Evolutionary conservation across 148 eudicot genomes (phyloP).

Genomic region (Rheum nobile): DNA sequence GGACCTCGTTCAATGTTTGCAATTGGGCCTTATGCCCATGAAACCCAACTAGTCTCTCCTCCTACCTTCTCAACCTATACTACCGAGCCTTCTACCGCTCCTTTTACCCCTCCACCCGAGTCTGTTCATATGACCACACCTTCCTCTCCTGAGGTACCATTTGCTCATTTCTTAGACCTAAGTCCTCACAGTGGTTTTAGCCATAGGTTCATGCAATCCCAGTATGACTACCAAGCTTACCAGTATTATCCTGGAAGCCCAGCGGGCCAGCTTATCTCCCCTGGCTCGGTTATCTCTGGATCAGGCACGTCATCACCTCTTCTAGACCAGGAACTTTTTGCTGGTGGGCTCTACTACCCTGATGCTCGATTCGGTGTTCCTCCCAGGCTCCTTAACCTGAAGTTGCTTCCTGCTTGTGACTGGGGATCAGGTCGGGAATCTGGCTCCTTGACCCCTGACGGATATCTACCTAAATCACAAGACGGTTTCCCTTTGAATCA

Average conservation of each 20-base stretch:
- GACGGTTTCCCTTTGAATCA: slow-evolving; percentile 25
- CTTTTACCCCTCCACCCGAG: slow-evolving; percentile 57
- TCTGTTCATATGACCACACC: slow-evolving; percentile 47
- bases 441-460: slow-evolving; percentile 29
- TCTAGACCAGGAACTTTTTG: slow-evolving; percentile 38
- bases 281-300: slow-evolving; percentile 75
- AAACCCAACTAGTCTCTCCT: slow-evolving; percentile 59
- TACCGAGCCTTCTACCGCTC: slow-evolving; percentile 55
- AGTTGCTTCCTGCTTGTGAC: slow-evolving; percentile 30
- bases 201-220: slow-evolving; percentile 37
- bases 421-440: slow-evolving; percentile 63
- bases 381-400: slow-evolving; percentile 49
- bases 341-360: slow-evolving; percentile 37
- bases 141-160: slow-evolving; percentile 63
- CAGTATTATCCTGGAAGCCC: slow-evolving; percentile 85
- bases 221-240: slow-evolving; percentile 74
- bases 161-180: slow-evolving; percentile 58
- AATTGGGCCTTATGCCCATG: slow-evolving; percentile 67
- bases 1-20: slow-evolving; percentile 82
- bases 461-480: slow-evolving; percentile 27
- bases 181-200: slow-evolving; percentile 30
- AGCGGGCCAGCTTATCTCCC: slow-evolving; percentile 74
- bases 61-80: slow-evolving; percentile 52
- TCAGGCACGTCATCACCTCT: slow-evolving; percentile 93
- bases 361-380: slow-evolving; percentile 40